phyloP scores from a whole-genome alignment of 169 alveolate species.

The Plasmodium cynomolgi region DNA sequence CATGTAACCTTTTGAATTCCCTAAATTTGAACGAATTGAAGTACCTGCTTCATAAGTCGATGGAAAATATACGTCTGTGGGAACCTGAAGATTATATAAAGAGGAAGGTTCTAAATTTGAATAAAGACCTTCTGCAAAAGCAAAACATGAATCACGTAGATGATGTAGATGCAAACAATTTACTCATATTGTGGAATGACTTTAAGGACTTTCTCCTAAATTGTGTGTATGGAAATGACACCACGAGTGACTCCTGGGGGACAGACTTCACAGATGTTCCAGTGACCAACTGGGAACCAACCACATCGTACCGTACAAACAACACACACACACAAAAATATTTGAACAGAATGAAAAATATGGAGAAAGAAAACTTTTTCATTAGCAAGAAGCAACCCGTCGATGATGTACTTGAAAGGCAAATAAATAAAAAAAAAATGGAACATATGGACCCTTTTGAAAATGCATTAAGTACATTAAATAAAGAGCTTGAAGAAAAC shows the following conservation, averaged over 20 bases:
- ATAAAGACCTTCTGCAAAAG: constrained; percentile 49
- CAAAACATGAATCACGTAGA: constrained; percentile 34
- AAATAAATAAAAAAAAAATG: constrained; percentile 19
- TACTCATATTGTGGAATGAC: constrained; percentile 74
- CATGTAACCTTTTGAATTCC: constrained; percentile 18
- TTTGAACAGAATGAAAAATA: constrained; percentile 14
- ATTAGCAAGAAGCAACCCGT: constrained; percentile 1
- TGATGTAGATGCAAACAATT: constrained; percentile 20
- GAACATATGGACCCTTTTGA: constrained; percentile 44
- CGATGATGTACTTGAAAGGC: neutral
- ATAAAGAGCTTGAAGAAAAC: constrained; percentile 35
- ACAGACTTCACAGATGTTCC: neutral
- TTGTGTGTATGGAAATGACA: constrained; percentile 42
- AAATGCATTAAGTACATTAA: constrained; percentile 25
- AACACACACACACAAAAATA: neutral
- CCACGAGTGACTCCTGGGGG: neutral
- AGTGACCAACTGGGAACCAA: neutral
- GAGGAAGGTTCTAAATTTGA: constrained; percentile 55
- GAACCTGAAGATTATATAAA: constrained; percentile 54
- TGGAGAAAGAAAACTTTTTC: constrained; percentile 52
- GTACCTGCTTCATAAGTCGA: constrained; percentile 56
- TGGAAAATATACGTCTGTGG: constrained; percentile 77
- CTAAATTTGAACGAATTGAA: constrained; percentile 56
- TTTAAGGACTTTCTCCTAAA: constrained; percentile 69
- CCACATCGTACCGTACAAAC: neutral